A percentile compares a stretch with the other conserved stretches of the same genome.
These are phyloP conservation scores for Didymosphaeria variabile DNA, from an alignment of 2,329 filamentous ascomycete species.

Conservation along the genomic window DNA sequence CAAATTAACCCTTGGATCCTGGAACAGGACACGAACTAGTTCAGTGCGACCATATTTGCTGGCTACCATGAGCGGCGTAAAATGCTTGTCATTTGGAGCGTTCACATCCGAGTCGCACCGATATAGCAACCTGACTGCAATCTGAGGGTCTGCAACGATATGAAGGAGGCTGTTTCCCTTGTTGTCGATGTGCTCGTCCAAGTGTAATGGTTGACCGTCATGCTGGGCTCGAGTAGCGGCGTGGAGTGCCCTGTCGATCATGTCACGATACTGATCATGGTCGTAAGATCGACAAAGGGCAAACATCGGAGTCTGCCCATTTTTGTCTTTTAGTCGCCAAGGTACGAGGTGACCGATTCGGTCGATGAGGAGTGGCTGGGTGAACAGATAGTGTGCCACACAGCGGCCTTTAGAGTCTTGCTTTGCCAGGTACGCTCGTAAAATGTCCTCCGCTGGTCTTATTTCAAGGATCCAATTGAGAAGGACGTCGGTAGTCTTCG, in stretches of 20 bases:
- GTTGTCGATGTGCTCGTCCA: slow-evolving; percentile 90
- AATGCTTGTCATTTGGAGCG: slow-evolving; percentile 91
- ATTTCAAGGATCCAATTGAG: slow-evolving; percentile 72
- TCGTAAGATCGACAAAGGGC: slow-evolving; percentile 96
- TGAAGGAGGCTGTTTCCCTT: slow-evolving; percentile 97
- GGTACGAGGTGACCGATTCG: slow-evolving; percentile 80
- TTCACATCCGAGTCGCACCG: slow-evolving; percentile 96
- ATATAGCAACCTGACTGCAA: slow-evolving; percentile 78
- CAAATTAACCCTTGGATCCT: slow-evolving; percentile 86
- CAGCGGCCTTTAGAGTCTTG: slow-evolving; percentile 89
- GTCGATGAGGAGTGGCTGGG: slow-evolving; percentile 81
- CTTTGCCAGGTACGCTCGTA: slow-evolving; percentile 74
- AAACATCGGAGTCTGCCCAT: slow-evolving; percentile 97
- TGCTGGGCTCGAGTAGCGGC: slow-evolving; percentile 78
- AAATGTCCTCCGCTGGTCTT: slow-evolving; percentile 62
- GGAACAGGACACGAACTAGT: slow-evolving; percentile 87
- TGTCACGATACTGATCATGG: slow-evolving; percentile 82
- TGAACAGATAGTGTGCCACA: slow-evolving; percentile 94
- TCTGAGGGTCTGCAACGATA: slow-evolving; percentile 84
- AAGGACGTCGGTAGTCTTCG: slow-evolving; percentile 76
- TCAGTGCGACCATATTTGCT: slow-evolving; percentile 98
- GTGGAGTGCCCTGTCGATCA: slow-evolving; percentile 84
- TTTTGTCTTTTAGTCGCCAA: slow-evolving; percentile 92
- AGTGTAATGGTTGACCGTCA: slow-evolving; percentile 80
- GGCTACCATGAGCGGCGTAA: slow-evolving; percentile 96